Percentiles rank a stretch among this genome's conserved stretches.
These are phyloP conservation scores for Globisporangium sylvaticum DNA, from an alignment of 352 stramenopile genomes.

Conservation along the genomic window DNA sequence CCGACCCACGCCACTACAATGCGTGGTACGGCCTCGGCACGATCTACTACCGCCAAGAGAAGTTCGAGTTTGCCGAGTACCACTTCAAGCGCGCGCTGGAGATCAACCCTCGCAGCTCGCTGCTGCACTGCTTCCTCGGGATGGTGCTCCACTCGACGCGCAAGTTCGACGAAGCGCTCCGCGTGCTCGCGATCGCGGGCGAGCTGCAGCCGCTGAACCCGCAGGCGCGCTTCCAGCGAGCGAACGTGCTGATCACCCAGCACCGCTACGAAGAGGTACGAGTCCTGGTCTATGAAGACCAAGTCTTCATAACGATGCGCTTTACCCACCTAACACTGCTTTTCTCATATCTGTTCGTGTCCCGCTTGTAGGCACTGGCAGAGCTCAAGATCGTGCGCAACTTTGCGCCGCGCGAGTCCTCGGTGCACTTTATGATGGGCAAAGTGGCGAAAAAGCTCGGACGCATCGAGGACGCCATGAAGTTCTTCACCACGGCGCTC, in stretches of 20 bases:
- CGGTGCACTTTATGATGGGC: constrained; percentile 96
- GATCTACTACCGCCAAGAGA: constrained; percentile 97
- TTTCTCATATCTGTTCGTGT: not conserved
- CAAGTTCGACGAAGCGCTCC: constrained; percentile 88
- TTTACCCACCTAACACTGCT: not conserved
- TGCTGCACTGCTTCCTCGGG: constrained; percentile 94
- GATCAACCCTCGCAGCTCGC: constrained; percentile 93
- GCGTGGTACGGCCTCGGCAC: constrained; percentile 91
- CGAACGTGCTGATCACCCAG: constrained; percentile 92
- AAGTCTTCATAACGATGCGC: not conserved
- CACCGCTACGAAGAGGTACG: constrained; percentile 86
- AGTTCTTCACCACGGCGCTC: constrained; percentile 94
- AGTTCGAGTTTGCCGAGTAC: constrained; percentile 96
- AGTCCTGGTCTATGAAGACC: not conserved
- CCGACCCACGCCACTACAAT: constrained; percentile 92
- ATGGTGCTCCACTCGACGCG: constrained; percentile 93
- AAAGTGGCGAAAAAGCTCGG: constrained; percentile 91
- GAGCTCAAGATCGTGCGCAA: constrained; percentile 92
- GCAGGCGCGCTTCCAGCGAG: constrained; percentile 92
- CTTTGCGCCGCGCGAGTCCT: constrained; percentile 93
- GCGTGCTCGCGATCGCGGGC: constrained; percentile 84
- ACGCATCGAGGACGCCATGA: constrained; percentile 90
- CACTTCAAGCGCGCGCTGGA: constrained; percentile 92
- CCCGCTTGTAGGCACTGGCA: constrained; percentile 53
- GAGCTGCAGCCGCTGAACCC: constrained; percentile 92